Conservation (phyloP, 352 stramenopile genomes). For the Phytophthora tentaculata region DNA sequence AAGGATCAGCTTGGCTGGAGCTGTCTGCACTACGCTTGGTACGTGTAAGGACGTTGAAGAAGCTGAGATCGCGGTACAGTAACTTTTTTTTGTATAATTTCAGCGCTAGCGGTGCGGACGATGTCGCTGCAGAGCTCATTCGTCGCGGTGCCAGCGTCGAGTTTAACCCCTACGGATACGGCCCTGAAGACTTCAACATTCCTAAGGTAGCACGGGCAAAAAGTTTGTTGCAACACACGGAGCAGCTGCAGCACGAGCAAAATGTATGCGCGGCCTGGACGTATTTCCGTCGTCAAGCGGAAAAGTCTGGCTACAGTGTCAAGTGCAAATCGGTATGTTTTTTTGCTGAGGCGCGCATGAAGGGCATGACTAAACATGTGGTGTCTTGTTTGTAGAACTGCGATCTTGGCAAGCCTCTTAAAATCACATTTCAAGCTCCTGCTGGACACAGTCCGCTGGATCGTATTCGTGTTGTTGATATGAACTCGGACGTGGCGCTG, state of each 20-base stretch:
- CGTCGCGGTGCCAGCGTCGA: constrained; percentile 70
- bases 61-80: constrained; percentile 1
- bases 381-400: constrained; percentile 54
- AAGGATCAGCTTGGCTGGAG: constrained; percentile 84
- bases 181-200: constrained; percentile 85
- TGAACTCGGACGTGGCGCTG: constrained; percentile 79
- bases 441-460: constrained; percentile 72
- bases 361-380: constrained; percentile 3
- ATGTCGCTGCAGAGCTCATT: constrained; percentile 80
- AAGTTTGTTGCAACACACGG: constrained; percentile 87
- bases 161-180: constrained; percentile 89
- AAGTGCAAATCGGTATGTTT: constrained; percentile 73
- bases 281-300: constrained; percentile 78
- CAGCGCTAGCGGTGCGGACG: constrained; percentile 72
- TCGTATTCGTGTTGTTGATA: constrained; percentile 86
- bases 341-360: background rate
- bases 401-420: constrained; percentile 80
- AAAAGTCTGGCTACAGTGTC: constrained; percentile 67
- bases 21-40: constrained; percentile 89
- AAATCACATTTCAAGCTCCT: constrained; percentile 80
- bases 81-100: constrained; percentile 12
- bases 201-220: constrained; percentile 81
- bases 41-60: constrained; percentile 14
- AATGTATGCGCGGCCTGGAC: constrained; percentile 80
- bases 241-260: constrained; percentile 85